A percentile compares a stretch with the other conserved stretches of the same genome.
Conservation (phyloP, 2,329 filamentous ascomycete genomes). For the Aspergillus tubingensis region DNA sequence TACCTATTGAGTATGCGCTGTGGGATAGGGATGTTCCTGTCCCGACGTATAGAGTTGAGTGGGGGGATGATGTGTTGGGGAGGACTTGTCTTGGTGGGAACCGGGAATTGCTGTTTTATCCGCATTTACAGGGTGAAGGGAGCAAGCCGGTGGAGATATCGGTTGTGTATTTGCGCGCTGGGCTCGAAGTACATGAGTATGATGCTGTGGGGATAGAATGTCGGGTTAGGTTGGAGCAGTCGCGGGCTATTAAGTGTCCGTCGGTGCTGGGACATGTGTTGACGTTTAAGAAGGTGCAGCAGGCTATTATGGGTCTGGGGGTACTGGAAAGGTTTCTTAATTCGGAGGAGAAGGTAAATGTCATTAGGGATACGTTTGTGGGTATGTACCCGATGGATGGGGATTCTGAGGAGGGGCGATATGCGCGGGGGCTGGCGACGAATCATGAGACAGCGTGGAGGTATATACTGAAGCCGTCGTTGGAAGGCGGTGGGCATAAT, state of each 20-base stretch:
- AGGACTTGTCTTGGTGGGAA: conserved; percentile 33
- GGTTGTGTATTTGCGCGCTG: conserved; percentile 48
- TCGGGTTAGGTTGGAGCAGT: conserved; percentile 41
- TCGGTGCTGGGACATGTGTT: conserved; percentile 45
- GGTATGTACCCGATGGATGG: conserved; percentile 40
- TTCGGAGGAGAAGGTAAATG: conserved; percentile 24
- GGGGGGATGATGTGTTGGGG: conserved; percentile 33
- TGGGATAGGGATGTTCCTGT: conserved; percentile 39
- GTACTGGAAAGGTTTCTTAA: conserved; percentile 38
- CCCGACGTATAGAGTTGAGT: conserved; percentile 41
- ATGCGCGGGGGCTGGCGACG: conserved; percentile 28
- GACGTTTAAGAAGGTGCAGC: conserved; percentile 49
- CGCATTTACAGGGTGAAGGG: conserved; percentile 17
- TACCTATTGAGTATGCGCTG: conserved; percentile 49
- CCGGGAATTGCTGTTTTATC: conserved; percentile 41
- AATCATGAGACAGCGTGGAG: conserved; percentile 24
- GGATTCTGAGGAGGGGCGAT: conserved; percentile 27
- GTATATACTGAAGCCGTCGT: conserved; percentile 48
- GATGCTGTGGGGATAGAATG: conserved; percentile 29
- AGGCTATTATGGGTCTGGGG: conserved; percentile 38
- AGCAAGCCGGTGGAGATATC: conserved; percentile 39
- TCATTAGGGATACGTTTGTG: conserved; percentile 40
- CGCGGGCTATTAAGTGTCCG: conserved; percentile 49
- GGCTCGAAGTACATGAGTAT: conserved; percentile 47
- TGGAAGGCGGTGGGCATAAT: conserved; percentile 50